phyloP scores from a whole-genome alignment of 257 asterid species.

The Capsicum baccatum region DNA sequence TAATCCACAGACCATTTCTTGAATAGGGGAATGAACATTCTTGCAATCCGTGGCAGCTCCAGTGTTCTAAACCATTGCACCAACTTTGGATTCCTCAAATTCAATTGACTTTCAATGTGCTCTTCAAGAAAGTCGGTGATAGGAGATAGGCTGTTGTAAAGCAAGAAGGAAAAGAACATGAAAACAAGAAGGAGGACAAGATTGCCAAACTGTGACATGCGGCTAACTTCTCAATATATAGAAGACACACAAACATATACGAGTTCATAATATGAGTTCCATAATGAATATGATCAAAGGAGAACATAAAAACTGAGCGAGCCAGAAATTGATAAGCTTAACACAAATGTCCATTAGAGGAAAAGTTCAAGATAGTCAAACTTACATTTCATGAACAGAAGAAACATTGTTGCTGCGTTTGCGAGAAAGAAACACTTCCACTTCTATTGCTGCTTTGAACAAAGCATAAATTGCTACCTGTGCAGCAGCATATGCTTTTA shows the following conservation, averaged over 20 bases:
- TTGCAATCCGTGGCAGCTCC: conserved; percentile 69
- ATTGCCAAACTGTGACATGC: neutral
- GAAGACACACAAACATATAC: conserved; percentile 1
- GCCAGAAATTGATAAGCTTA: neutral
- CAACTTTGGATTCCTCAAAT: conserved; percentile 53
- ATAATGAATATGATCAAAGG: neutral
- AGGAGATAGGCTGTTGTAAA: conserved; percentile 61
- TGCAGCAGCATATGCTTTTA: conserved; percentile 22
- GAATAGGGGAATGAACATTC: conserved; percentile 66
- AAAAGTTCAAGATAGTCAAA: conserved; percentile 30
- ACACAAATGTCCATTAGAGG: neutral
- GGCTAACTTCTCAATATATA: conserved; percentile 1
- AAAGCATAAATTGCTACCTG: conserved; percentile 81
- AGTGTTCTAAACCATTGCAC: conserved; percentile 69
- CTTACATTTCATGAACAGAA: conserved; percentile 70
- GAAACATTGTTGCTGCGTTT: conserved; percentile 68
- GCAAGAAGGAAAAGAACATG: conserved; percentile 35
- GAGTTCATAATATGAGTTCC: conserved; percentile 7
- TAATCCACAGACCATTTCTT: conserved; percentile 86
- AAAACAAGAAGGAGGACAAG: conserved; percentile 13
- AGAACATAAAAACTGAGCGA: conserved; percentile 2
- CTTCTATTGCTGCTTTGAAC: conserved; percentile 69
- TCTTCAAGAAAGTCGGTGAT: conserved; percentile 52
- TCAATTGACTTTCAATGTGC: conserved; percentile 61
- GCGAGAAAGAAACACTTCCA: conserved; percentile 70